Base-by-base conservation (phyloP, 2,329 filamentous ascomycete genomes). In the Beauveria bassiana region DNA sequence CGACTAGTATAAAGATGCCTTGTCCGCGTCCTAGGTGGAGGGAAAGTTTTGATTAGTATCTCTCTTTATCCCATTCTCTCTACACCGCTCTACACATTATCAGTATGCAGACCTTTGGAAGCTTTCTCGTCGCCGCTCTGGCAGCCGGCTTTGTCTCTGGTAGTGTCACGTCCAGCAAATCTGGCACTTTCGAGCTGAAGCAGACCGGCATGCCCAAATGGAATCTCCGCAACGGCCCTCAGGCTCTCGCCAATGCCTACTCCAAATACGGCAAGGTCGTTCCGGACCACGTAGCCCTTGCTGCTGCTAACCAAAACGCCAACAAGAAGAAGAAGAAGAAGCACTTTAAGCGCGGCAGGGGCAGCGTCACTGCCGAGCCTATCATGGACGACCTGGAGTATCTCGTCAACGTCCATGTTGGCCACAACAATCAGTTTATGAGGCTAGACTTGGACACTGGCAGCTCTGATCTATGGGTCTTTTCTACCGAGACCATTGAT, bases 281-380 rank as follows among this genome's bases (percentile, higher is more conserved):
- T 38, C 79, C 78, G 5, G 68, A 70, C 34, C 76, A 80, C 55
- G 77, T 84, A 66, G 78, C 76, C 64, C 86, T 84, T 64, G 77
- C 79, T 2, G 67, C 74, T 49, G 73, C 82, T n/a, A 72, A 78
- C 50, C 12, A 4, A 9, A 28, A 28, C 28, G 31, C 31, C 31
- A 76, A 53, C 28, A 49, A 22, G 22, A 22, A 7, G 20, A 47
- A 31, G 16, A 53, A 53, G 40, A 49, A 5, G 20, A 49, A 31
- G 16, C 46, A 47, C 43, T 28, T 20, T 31, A 58, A 58, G 53
- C 61, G 61, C n/a, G 38, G 38, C 26, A 46, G 47, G 16, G 61
- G 61, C 28, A 49, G 26, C 34, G 61, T 31, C 54, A 50, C 28
- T 1, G 61, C 61, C 28, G 24, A 59, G 31, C 55, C 59, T 14